Percentiles rank a stretch among this genome's conserved stretches.
These are phyloP conservation scores for Solanum okadae DNA, from an alignment of 257 asterid species.

Conservation along the genomic window DNA sequence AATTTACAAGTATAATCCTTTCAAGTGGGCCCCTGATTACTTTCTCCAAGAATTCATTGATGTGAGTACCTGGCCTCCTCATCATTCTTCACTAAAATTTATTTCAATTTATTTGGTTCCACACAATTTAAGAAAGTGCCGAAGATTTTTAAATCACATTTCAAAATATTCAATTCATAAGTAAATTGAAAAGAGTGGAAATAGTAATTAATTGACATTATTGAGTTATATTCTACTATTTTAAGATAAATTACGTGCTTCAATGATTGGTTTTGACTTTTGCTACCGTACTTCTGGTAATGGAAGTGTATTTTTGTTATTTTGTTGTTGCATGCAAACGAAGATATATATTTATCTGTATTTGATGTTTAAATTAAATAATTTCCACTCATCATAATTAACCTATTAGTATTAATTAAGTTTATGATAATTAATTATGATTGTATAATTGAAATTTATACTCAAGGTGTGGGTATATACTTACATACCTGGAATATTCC, in stretches of 20 bases:
- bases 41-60: conserved; percentile 39
- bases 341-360: not conserved
- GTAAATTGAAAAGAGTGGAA: not conserved
- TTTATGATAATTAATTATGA: not conserved
- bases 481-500: not conserved
- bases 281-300: not conserved
- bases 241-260: not conserved
- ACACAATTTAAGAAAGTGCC: not conserved
- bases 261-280: not conserved
- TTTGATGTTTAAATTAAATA: not conserved
- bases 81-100: not conserved
- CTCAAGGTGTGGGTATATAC: not conserved
- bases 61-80: conserved; percentile 11
- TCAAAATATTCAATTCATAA: not conserved
- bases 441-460: not conserved
- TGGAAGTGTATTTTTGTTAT: not conserved
- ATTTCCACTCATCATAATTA: not conserved
- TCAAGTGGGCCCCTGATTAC: conserved; percentile 44
- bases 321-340: not conserved
- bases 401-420: not conserved
- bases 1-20: conserved; percentile 21
- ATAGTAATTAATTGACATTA: not conserved
- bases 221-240: not conserved
- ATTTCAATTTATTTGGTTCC: no score
- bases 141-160: not conserved